Conservation (phyloP, 2,329 filamentous ascomycete genomes). For the Penicillium sp. region DNA sequence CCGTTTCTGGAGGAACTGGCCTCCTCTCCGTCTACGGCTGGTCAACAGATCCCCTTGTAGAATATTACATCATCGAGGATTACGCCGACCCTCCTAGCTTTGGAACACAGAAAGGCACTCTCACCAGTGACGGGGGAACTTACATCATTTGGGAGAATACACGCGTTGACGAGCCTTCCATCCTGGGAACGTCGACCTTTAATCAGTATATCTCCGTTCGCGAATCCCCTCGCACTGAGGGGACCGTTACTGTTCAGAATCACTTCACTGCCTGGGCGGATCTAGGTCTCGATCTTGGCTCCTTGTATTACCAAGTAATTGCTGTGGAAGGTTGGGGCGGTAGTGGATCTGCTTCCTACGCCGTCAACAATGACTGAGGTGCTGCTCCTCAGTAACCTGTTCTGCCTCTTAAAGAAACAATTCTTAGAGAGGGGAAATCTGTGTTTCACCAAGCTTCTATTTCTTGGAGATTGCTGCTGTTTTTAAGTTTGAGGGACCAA, state of each 20-base stretch:
- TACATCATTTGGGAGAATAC: slow-evolving; percentile 38
- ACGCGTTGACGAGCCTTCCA: slow-evolving; percentile 38
- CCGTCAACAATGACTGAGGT: slow-evolving; percentile 12
- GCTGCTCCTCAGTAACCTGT: too few species aligned
- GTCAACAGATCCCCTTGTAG: slow-evolving; percentile 33
- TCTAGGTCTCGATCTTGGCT: slow-evolving; percentile 31
- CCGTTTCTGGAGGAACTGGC: slow-evolving; percentile 26
- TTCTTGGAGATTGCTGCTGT: not conserved
- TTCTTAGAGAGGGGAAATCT: not conserved
- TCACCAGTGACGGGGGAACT: slow-evolving; percentile 32
- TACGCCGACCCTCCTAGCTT: slow-evolving; percentile 29
- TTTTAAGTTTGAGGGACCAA: not conserved
- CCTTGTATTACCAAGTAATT: slow-evolving; percentile 40
- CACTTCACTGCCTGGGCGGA: slow-evolving; percentile 36
- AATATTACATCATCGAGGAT: slow-evolving; percentile 37
- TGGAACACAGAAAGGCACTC: slow-evolving; percentile 29
- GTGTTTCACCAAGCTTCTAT: not conserved
- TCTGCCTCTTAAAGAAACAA: not conserved
- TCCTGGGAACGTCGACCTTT: slow-evolving; percentile 39
- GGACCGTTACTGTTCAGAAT: slow-evolving; percentile 33
- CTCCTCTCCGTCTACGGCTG: slow-evolving; percentile 41
- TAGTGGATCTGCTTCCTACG: slow-evolving; percentile 5
- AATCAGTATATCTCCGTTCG: slow-evolving; percentile 43
- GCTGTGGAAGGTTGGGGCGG: slow-evolving; percentile 33
- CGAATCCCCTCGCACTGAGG: slow-evolving; percentile 29